phyloP scores from a whole-genome alignment of 345 rosid genomes.

The Citropsis articulata region DNA sequence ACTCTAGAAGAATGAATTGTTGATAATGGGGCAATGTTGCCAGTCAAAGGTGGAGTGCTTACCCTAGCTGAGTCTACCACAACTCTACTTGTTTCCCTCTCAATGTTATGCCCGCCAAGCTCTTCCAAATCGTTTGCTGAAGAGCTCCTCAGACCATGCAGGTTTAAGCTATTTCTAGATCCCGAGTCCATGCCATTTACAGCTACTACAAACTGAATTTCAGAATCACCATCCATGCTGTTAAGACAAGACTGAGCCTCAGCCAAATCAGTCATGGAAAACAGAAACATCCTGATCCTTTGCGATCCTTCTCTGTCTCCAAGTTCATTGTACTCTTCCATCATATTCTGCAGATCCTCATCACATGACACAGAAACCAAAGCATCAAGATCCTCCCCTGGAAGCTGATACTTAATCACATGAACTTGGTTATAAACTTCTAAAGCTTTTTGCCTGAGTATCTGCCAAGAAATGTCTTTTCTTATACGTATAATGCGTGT shows the following conservation, averaged over 20 bases:
- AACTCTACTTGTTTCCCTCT: slow-evolving; percentile 29
- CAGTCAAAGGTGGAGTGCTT: slow-evolving; percentile 38
- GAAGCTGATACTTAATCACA: slow-evolving; percentile 86
- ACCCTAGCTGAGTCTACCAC: slow-evolving; percentile 33
- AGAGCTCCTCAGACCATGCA: slow-evolving; percentile 45
- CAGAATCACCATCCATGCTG: slow-evolving; percentile 52
- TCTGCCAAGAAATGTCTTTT: slow-evolving; percentile 64
- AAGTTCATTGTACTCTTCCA: slow-evolving; percentile 73
- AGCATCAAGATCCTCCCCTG: slow-evolving; percentile 94
- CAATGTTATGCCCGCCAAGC: slow-evolving; percentile 38
- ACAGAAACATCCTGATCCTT: slow-evolving; percentile 73
- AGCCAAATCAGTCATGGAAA: slow-evolving; percentile 63
- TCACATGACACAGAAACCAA: slow-evolving; percentile 86
- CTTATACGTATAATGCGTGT: slow-evolving; percentile 63
- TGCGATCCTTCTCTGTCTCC: slow-evolving; percentile 52
- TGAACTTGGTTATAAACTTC: slow-evolving; percentile 59
- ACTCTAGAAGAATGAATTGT: slow-evolving; percentile 40
- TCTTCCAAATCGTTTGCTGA: slow-evolving; percentile 56
- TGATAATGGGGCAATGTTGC: slow-evolving; percentile 28
- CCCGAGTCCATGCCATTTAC: slow-evolving; percentile 75
- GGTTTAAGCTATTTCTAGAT: slow-evolving; percentile 38
- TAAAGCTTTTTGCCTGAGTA: slow-evolving; percentile 57
- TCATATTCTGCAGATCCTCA: slow-evolving; percentile 88
- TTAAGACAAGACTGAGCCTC: slow-evolving; percentile 57
- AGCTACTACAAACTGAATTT: slow-evolving; percentile 69